These are phyloP conservation scores for Xylaria venustula DNA, from an alignment of 495 filamentous ascomycete species.

Conservation along the genomic window DNA sequence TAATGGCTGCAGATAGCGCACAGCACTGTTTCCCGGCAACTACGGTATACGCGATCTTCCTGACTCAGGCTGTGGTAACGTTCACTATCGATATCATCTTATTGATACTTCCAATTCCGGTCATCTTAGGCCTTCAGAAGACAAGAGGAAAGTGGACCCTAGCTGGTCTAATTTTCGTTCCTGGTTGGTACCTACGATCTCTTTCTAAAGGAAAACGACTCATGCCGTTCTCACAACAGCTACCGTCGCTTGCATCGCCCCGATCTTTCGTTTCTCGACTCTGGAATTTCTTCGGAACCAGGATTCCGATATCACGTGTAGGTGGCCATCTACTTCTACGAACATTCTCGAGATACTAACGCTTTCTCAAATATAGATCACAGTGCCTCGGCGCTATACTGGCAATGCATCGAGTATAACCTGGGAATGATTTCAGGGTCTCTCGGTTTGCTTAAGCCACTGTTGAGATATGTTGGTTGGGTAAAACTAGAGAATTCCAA, in stretches of 20 bases:
- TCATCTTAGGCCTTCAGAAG: neutral
- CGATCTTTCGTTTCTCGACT: neutral
- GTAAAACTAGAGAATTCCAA: no score
- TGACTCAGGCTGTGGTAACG: constrained; percentile 5
- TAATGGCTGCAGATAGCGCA: constrained; percentile 6
- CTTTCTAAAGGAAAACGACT: neutral
- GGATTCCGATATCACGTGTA: constrained; percentile 13
- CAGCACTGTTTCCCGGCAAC: constrained; percentile 4
- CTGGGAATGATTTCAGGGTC: constrained; percentile 10
- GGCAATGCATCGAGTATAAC: constrained; percentile 15
- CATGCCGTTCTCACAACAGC: neutral
- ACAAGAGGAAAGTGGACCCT: no score
- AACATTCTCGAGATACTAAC: neutral
- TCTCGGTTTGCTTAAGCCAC: neutral
- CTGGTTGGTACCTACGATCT: neutral
- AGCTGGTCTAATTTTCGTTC: constrained; percentile 3
- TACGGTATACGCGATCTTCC: constrained; percentile 1
- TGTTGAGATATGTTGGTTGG: neutral
- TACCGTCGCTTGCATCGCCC: constrained; percentile 11
- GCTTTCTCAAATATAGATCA: neutral
- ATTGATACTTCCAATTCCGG: constrained; percentile 1
- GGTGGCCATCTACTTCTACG: neutral
- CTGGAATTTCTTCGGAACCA: constrained; percentile 3
- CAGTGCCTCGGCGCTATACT: constrained; percentile 14
- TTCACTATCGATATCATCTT: constrained; percentile 13